Base-by-base conservation (phyloP, 1,139 yeast species). In the Yamadazyma pseudoaaseri region DNA sequence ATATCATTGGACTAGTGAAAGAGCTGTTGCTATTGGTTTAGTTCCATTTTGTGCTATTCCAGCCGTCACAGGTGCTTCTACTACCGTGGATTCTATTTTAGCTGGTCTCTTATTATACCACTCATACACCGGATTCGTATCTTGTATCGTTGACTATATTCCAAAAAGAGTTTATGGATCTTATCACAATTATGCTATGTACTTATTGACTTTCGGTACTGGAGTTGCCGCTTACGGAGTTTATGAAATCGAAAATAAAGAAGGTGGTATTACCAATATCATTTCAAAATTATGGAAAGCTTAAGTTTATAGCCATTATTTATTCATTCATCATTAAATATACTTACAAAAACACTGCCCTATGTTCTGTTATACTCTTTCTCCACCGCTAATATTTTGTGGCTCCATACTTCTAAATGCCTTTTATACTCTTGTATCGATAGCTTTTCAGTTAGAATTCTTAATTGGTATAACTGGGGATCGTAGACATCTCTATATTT, bases 101-200 rank as follows among this genome's bases (percentile, higher is more conserved):
- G 74, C 84, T 23, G 68, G 81, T 9, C 59, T 80, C 18, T 58
- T 86, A 31, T 63, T 90, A 45, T 70, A 79, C 48, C 97, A 90
- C 64, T 72, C 82, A 38, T 86, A 85, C 59, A 73, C 80, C 37
- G 97, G 97, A 0, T 76, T 90, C 62, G 81, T 80, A 52, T 72
- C 95, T 26, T 86, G 96, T 65, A 87, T 90, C 53, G 77, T 81
- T 41, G 97, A 90, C 61, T 89, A 89, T 62, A 81, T 90, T 43
- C 97, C 96, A 35, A 69, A 71, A 60, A 77, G 96, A 58, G 86
- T 81, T 25, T 90, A 81, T 57, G 95, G 95, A 7, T 52, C 68
- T 27, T 75, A 83, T 73, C 84, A 85, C 62, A 72, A 68, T 37
- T 54, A 70, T 29, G 86, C 92, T 36, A 70, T 77, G 68, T 70